Evolutionary conservation across 352 stramenopile genomes (phyloP), one percentile per base, ranked within the genome.

Genomic region (Phytophthora parvispora): DNA sequence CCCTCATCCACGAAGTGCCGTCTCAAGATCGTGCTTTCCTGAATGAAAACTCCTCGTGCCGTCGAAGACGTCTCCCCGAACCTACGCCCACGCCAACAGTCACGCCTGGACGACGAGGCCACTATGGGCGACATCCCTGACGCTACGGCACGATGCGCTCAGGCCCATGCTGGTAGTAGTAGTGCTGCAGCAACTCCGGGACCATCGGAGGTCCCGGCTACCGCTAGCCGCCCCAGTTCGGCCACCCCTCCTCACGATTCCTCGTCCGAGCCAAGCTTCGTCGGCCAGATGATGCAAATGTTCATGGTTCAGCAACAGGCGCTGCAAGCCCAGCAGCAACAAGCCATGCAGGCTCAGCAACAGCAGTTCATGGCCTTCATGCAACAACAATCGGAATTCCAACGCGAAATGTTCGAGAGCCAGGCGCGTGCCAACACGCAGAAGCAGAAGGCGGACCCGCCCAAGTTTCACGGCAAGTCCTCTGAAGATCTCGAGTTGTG

Each of bases 401-500:
- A 48, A n/a, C 40, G 40, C 40, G 40, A 48, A 13, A 48, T 48
- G 6, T 48, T 48, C 7, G 40, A 48, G n/a, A 48, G 40, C 8
- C 40, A 48, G 5, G 40, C 40, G 5, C 40, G 40, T 27, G 40
- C 40, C 3, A 27, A 27, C n/a, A 47, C 40, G 40, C 40, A 47
- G 5, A 48, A 48, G 5, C 40, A 48, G 5, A 48, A 48, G 1
- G 18, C n/a, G 6, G n/a, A 48, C n/a, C 40, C 40, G 0, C n/a
- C 40, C 0, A 48, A 48, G 7, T 48, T 48, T 13, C 0, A 48
- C n/a, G 40, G 40, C 40, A 57, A 57, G 50, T 45, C 50, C 0
- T 57, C 50, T 12, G 38, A 61, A 6, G 54, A 50, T 27, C 38
- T 61, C 25, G 54, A 61, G 38, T 12, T 61, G 16, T 52, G 42